A percentile compares a stretch with the other conserved stretches of the same genome.
Evolutionary conservation across 208 protist species (phyloP).

Genomic region (Trypanosoma mega): DNA sequence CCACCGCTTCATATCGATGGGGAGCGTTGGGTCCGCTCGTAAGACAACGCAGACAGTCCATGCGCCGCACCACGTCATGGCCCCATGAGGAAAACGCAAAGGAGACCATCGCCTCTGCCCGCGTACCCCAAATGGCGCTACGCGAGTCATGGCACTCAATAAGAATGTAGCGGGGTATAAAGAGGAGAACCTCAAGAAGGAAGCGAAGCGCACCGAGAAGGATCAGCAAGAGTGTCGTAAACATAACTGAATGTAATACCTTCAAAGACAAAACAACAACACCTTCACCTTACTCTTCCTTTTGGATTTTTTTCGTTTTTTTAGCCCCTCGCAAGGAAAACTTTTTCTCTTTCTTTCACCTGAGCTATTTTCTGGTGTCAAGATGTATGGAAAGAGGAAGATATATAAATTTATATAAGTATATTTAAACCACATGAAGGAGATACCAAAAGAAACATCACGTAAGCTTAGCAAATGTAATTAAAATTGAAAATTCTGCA

Average conservation of each 20-base stretch:
- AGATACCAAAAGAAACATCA: no score
- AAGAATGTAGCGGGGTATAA: slow-evolving; percentile 24
- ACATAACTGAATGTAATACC: neutral
- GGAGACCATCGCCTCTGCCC: slow-evolving; percentile 22
- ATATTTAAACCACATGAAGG: no score
- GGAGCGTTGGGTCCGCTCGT: neutral
- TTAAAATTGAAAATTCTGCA: no score
- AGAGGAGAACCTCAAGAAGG: slow-evolving; percentile 10
- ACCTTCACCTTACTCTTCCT: no score
- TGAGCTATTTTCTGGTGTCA: no score
- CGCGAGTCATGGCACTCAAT: slow-evolving; percentile 19
- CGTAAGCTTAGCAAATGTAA: no score
- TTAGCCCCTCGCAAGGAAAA: no score
- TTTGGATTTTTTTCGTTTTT: neutral
- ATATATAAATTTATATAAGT: no score
- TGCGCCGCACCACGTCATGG: slow-evolving; percentile 12
- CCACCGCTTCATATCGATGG: no score
- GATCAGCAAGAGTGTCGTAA: slow-evolving; percentile 1
- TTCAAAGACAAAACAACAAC: neutral
- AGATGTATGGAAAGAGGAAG: no score
- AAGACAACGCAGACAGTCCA: slow-evolving; percentile 6
- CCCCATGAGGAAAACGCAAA: neutral
- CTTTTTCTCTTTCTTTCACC: no score
- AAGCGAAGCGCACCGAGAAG: slow-evolving; percentile 8
- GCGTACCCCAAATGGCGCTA: slow-evolving; percentile 16